Percentiles rank a stretch among this genome's conserved stretches.
These are phyloP conservation scores for Nectriaceae sp. DNA, from an alignment of 2,329 filamentous ascomycete species.

Conservation along the genomic window DNA sequence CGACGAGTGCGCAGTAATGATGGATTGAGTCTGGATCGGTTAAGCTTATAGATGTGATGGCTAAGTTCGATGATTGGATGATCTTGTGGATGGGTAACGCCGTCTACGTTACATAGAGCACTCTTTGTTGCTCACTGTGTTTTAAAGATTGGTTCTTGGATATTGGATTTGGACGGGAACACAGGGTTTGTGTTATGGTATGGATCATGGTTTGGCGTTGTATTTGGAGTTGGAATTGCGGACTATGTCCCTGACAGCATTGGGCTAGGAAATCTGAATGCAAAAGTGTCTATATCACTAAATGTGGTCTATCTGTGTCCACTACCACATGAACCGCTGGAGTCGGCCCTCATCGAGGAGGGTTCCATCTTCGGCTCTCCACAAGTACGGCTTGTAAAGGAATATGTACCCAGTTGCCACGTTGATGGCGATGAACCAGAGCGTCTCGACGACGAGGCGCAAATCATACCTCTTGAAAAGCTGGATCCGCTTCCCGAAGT, in stretches of 20 bases:
- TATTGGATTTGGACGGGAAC: slow-evolving; percentile 7
- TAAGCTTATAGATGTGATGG: slow-evolving; percentile 62
- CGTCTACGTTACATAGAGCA: slow-evolving; percentile 14
- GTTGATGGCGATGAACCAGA: slow-evolving; percentile 70
- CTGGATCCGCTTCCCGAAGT: slow-evolving; percentile 1
- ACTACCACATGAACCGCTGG: slow-evolving; percentile 83
- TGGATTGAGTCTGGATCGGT: slow-evolving; percentile 70
- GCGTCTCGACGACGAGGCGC: slow-evolving; percentile 60
- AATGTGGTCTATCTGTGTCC: neutral
- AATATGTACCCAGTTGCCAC: slow-evolving; percentile 70
- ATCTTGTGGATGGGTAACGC: neutral
- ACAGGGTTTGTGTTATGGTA: slow-evolving; percentile 2
- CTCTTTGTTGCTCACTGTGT: slow-evolving; percentile 9
- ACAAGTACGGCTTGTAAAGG: slow-evolving; percentile 66
- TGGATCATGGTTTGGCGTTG: slow-evolving; percentile 19
- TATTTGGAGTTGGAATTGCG: slow-evolving; percentile 6
- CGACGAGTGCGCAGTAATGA: slow-evolving; percentile 73
- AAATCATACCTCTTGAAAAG: slow-evolving; percentile 40
- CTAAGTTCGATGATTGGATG: neutral
- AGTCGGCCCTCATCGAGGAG: slow-evolving; percentile 56
- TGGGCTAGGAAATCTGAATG: slow-evolving; percentile 11
- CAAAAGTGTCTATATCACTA: slow-evolving; percentile 12
- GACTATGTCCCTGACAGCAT: slow-evolving; percentile 5
- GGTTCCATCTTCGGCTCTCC: slow-evolving; percentile 56
- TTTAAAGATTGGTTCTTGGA: no score